Conservation (phyloP, 2,329 filamentous ascomycete species). For the Zymoseptoria crescenta region DNA sequence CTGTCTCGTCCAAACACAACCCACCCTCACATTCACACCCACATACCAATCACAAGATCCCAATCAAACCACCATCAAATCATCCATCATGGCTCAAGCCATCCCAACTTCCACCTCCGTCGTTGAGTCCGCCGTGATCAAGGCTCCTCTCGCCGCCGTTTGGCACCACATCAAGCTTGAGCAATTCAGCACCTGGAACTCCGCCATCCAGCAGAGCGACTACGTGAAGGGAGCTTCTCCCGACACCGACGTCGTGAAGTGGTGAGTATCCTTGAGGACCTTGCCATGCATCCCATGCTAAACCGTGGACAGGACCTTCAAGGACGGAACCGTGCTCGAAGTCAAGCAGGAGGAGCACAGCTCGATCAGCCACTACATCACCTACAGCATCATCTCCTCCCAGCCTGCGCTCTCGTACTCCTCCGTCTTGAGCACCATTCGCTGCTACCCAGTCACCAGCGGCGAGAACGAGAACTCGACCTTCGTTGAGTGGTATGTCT, state of each 20-base stretch:
- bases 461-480: slow-evolving; percentile 57
- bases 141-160: slow-evolving; percentile 56
- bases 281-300: slow-evolving; percentile 50
- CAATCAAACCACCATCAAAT: slow-evolving; percentile 2
- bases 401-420: slow-evolving; percentile 59
- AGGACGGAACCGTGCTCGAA: slow-evolving; percentile 59
- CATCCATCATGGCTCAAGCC: slow-evolving; percentile 14
- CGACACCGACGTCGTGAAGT: slow-evolving; percentile 54
- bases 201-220: slow-evolving; percentile 53
- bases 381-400: slow-evolving; percentile 62
- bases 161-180: slow-evolving; percentile 71
- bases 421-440: slow-evolving; percentile 58
- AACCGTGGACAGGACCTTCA: slow-evolving; percentile 64
- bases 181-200: slow-evolving; percentile 61
- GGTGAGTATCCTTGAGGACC: slow-evolving; percentile 22
- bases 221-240: slow-evolving; percentile 48
- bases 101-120: slow-evolving; percentile 63
- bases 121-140: slow-evolving; percentile 59
- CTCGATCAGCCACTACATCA: slow-evolving; percentile 66
- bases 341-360: slow-evolving; percentile 72
- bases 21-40: not conserved
- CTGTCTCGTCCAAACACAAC: not conserved
- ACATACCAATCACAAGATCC: not conserved
- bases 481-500: slow-evolving; percentile 53
- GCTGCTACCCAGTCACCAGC: slow-evolving; percentile 57